Percentiles rank a stretch among this genome's conserved stretches.
These are phyloP conservation scores for Hevea brasiliensis DNA, from an alignment of 345 rosid genomes.

Conservation along the genomic window DNA sequence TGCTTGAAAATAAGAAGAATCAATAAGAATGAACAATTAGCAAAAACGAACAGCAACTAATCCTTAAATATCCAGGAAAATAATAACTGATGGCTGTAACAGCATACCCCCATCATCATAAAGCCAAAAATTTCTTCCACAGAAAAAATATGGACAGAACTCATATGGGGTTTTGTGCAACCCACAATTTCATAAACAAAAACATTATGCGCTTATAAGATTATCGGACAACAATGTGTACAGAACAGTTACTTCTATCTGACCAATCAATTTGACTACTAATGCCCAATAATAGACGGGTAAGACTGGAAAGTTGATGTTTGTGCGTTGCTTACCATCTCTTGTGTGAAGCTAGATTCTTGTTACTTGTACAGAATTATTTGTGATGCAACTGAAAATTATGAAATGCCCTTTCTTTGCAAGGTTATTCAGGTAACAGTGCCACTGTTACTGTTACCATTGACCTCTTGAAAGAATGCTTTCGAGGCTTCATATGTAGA, in stretches of 20 bases:
- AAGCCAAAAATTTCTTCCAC: constrained; percentile 5
- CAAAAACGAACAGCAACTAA: background rate
- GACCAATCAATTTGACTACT: constrained; percentile 10
- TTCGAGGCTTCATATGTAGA: constrained; percentile 83
- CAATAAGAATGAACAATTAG: background rate
- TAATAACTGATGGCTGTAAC: constrained; percentile 9
- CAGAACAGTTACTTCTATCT: constrained; percentile 18
- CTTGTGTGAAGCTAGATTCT: constrained; percentile 15
- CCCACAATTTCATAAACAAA: background rate
- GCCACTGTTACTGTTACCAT: constrained; percentile 36
- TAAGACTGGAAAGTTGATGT: constrained; percentile 4
- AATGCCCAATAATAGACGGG: constrained; percentile 2
- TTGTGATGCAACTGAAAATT: constrained; percentile 14
- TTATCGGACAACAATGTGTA: constrained; percentile 18
- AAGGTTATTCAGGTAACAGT: constrained; percentile 37
- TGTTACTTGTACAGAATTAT: constrained; percentile 18
- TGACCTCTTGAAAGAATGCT: constrained; percentile 63
- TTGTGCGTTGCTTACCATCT: constrained; percentile 10
- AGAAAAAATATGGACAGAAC: background rate
- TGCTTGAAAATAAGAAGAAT: no score
- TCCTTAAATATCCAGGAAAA: background rate
- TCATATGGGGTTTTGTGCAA: background rate
- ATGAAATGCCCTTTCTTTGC: constrained; percentile 5
- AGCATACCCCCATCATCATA: background rate
- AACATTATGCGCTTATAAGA: background rate